Evolutionary conservation across 2,329 filamentous ascomycete genomes (phyloP).

Genomic region (Torrubiella hemipterigena): DNA sequence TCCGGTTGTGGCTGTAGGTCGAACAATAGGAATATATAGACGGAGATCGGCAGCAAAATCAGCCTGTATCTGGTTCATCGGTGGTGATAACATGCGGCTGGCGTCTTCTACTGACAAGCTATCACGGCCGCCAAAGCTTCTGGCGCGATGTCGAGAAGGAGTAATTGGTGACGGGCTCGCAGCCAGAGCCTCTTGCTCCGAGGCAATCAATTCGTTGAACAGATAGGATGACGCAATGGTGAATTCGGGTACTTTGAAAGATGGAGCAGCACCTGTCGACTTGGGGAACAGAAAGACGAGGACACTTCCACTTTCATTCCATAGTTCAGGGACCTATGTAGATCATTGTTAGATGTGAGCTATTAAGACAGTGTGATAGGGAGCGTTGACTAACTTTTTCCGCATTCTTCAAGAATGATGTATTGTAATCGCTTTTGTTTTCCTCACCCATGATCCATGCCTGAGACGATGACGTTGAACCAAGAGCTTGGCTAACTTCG

Average conservation of each 20-base stretch:
- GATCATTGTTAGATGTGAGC: constrained; percentile 9
- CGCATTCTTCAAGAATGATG: constrained; percentile 34
- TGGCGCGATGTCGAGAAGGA: constrained; percentile 19
- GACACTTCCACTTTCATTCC: constrained; percentile 48
- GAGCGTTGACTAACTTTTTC: constrained; percentile 34
- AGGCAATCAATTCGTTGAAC: constrained; percentile 39
- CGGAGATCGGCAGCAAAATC: constrained; percentile 30
- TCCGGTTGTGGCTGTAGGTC: constrained; percentile 21
- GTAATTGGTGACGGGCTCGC: constrained; percentile 14
- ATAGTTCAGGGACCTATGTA: constrained; percentile 49
- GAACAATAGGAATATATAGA: constrained; percentile 40
- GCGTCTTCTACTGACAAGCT: constrained; percentile 39
- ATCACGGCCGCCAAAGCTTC: constrained; percentile 34
- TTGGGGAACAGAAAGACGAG: constrained; percentile 45
- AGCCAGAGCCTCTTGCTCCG: too few species aligned
- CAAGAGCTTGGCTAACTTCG: constrained; percentile 16
- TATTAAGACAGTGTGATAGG: constrained; percentile 4
- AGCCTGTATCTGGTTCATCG: constrained; percentile 23
- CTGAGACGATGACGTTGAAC: constrained; percentile 12
- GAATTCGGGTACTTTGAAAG: constrained; percentile 47
- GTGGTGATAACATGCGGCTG: constrained; percentile 23
- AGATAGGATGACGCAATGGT: constrained; percentile 41
- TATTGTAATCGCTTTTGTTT: constrained; percentile 43
- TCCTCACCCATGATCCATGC: constrained; percentile 47
- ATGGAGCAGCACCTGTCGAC: constrained; percentile 37